Evolutionary conservation across 148 eudicot species (phyloP), one percentile per base, ranked within the genome.

Genomic region (Heliosperma pusillum): DNA sequence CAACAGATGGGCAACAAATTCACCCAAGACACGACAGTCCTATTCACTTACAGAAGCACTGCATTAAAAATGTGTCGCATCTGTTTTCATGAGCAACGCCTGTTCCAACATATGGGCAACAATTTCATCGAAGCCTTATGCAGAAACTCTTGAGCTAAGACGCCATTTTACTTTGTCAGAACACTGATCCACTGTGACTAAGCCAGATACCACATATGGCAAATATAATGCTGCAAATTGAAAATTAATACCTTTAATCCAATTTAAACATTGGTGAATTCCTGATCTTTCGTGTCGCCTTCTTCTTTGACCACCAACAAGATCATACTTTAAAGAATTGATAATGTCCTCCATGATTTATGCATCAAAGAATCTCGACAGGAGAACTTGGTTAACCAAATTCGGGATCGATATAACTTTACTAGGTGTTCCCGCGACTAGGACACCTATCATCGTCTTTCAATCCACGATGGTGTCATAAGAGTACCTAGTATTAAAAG

Each of bases 291-390:
- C n/a, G n/a, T n/a, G n/a, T n/a, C n/a, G n/a, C n/a, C n/a, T n/a
- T n/a, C n/a, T n/a, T n/a, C n/a, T n/a, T n/a, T n/a, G n/a, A n/a
- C n/a, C n/a, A n/a, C 71, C 45, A 87, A 87, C 10, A 64, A 80
- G 58, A 69, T 88, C 19, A 88, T 86, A 76, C 64, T 83, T 0
- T 86, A 85, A 29, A 77, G 86, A 10, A 55, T 88, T 21, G 88
- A 88, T 72, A 88, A 88, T 58, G 57, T 77, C 58, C 16, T 86
- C 36, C 87, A 75, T 55, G 89, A 82, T 19, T 80, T 88, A 10
- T 88, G 91, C 75, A 79, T 77, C 50, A 44, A 44, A 21, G 77
- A 80, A 65, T 84, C 83, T 11, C 36, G 40, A 13, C 79, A 80
- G 63, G 83, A 80, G n/a, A 86, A 88, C 40, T 71, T 88, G 56